Conservation (phyloP, 2,329 filamentous ascomycete species). For the Nemania bipapillata region DNA sequence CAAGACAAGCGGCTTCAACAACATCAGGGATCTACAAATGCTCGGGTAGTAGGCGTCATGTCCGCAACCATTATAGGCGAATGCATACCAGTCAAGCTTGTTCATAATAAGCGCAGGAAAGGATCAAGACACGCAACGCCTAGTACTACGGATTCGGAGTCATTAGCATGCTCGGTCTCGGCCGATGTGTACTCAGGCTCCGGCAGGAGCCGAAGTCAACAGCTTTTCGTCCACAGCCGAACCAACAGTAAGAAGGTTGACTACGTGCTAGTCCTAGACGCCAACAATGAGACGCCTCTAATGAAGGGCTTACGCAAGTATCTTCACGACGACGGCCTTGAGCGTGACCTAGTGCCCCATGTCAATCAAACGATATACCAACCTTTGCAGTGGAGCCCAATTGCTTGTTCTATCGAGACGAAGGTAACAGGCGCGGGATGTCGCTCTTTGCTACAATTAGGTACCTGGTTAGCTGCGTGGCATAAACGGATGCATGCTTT, state of each 20-base stretch:
- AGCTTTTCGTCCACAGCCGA: background rate
- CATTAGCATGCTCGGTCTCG: background rate
- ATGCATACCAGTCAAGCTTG: background rate
- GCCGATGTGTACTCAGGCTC: background rate
- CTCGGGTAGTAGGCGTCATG: background rate
- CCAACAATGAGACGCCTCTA: background rate
- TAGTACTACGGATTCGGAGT: background rate
- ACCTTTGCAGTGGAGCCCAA: background rate
- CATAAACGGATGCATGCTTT: constrained; percentile 16
- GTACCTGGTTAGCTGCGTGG: constrained; percentile 13
- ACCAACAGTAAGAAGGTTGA: background rate
- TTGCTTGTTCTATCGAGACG: background rate
- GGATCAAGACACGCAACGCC: background rate
- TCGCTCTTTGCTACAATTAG: background rate
- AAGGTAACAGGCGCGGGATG: background rate
- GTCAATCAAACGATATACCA: background rate
- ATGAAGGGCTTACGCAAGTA: background rate
- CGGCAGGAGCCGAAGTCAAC: background rate
- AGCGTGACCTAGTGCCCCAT: background rate
- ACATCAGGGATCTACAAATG: background rate
- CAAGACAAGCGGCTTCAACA: background rate
- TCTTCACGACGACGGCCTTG: background rate
- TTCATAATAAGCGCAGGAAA: background rate
- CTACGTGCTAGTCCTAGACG: background rate
- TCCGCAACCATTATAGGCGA: background rate